Evolutionary conservation across 495 filamentous ascomycete species (phyloP), one percentile per base, ranked within the genome.

Genomic region (Aspergillus haitiensis): DNA sequence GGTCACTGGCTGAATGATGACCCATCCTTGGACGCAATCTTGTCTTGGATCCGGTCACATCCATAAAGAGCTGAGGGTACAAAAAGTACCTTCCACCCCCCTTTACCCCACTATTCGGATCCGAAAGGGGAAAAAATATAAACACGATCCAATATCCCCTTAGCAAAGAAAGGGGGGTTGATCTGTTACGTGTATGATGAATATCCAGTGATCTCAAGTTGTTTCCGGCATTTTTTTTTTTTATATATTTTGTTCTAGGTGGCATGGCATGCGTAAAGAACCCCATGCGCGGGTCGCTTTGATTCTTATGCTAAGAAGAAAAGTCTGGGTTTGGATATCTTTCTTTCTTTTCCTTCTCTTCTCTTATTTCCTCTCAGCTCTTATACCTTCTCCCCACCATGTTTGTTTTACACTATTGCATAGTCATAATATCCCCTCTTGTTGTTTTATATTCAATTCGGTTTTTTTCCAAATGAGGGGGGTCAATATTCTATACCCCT

Each of bases 1-100:
- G 86, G 86, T 52, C 83, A 86, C 76, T 93, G 89, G 88, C 85
- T 86, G 58, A 73, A 76, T 48, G 89, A 92, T 60, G 89, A 93
- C 70, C 89, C 89, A 3, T 68, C 78, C 16, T 58, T 83, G 60
- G 65, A 70, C 35, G 58, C 62, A 10, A 77, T 83, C 1, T 71
- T 73, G 1, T 64, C 65, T 21, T 83, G 81, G 79, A 76, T 82
- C 27, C 68, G 67, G 15, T 64, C 72, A 1, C 72, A 76, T 42
- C 69, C 65, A 57, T 77, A 54, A 66, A 42, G 36, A 48, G 36
- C 36, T 36, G 6, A 34, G 5, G n/a, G n/a, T 46, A 45, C 11
- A 46, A 12, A 31, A 46, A 6, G 9, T 4, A 34, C 27, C 31
- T 31, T 48, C 11, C 21, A 12, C 9, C 4, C 32, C 7, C 12